Conservation (phyloP, 768 basidiomycete species). For the Auriscalpium microsporum region DNA sequence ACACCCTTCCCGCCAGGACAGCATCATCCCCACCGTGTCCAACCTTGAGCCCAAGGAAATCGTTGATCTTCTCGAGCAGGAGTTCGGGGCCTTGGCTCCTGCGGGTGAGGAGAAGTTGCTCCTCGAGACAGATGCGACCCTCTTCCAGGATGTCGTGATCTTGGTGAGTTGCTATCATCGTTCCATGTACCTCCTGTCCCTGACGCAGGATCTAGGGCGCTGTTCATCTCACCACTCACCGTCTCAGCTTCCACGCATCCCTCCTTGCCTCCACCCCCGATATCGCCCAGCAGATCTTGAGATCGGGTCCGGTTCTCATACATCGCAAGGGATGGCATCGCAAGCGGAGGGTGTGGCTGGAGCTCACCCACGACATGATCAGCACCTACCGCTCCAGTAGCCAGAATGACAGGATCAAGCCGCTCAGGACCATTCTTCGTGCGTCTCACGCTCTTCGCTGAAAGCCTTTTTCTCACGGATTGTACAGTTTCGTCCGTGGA, state of each 20-base stretch:
- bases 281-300: constrained; percentile 31
- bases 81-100: constrained; percentile 45
- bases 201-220: constrained; percentile 32
- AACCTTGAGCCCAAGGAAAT: constrained; percentile 39
- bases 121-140: constrained; percentile 42
- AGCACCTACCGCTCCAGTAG: constrained; percentile 47
- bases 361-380: constrained; percentile 52
- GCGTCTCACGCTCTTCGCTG: constrained; percentile 14
- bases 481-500: constrained; percentile 40
- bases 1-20: background rate
- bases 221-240: constrained; percentile 57
- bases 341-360: constrained; percentile 51
- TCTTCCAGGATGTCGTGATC: constrained; percentile 42
- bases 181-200: background rate
- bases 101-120: constrained; percentile 42
- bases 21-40: constrained; percentile 11
- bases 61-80: constrained; percentile 40
- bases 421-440: constrained; percentile 45
- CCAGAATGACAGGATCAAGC: constrained; percentile 46
- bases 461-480: no score
- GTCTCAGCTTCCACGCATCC: constrained; percentile 57
- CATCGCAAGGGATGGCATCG: constrained; percentile 36
- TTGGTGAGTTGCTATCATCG: constrained; percentile 27
- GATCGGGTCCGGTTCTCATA: constrained; percentile 41
- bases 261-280: constrained; percentile 38